phyloP scores from a whole-genome alignment of 2,329 filamentous ascomycete genomes.

The Colletotrichum lini region DNA sequence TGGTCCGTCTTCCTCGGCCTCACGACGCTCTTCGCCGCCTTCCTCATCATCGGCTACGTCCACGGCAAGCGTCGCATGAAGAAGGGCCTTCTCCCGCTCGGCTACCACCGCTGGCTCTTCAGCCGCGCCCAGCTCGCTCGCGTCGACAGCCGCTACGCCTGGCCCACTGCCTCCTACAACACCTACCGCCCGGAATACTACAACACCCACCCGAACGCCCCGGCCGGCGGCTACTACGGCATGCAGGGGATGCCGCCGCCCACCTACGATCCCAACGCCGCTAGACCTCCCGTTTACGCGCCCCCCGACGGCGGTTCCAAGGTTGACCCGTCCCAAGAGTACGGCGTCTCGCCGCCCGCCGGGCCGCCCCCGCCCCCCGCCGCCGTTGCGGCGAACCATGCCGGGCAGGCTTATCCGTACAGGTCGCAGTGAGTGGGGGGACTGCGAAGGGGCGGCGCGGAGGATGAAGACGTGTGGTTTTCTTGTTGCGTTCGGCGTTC shows the following conservation, averaged over 20 bases:
- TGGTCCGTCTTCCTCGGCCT: conserved; percentile 78
- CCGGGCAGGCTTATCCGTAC: conserved; percentile 53
- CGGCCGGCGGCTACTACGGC: conserved; percentile 52
- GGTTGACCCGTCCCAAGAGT: conserved; percentile 58
- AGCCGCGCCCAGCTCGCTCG: conserved; percentile 60
- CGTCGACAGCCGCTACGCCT: conserved; percentile 65
- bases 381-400: conserved; percentile 49
- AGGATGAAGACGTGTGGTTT: neutral
- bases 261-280: conserved; percentile 69
- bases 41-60: conserved; percentile 77
- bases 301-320: conserved; percentile 66
- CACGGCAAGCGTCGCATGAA: conserved; percentile 78
- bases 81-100: conserved; percentile 75
- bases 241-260: conserved; percentile 70
- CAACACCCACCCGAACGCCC: conserved; percentile 45
- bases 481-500: conserved; percentile 31
- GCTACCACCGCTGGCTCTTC: conserved; percentile 78
- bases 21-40: conserved; percentile 70
- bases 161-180: conserved; percentile 53
- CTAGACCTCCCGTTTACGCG: conserved; percentile 69
- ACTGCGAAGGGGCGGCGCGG: conserved; percentile 40
- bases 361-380: conserved; percentile 61
- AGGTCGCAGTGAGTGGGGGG: conserved; percentile 37
- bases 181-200: conserved; percentile 57
- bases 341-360: conserved; percentile 56